Conservation (phyloP, 2,329 filamentous ascomycete genomes). For the Ophiostoma sp. region DNA sequence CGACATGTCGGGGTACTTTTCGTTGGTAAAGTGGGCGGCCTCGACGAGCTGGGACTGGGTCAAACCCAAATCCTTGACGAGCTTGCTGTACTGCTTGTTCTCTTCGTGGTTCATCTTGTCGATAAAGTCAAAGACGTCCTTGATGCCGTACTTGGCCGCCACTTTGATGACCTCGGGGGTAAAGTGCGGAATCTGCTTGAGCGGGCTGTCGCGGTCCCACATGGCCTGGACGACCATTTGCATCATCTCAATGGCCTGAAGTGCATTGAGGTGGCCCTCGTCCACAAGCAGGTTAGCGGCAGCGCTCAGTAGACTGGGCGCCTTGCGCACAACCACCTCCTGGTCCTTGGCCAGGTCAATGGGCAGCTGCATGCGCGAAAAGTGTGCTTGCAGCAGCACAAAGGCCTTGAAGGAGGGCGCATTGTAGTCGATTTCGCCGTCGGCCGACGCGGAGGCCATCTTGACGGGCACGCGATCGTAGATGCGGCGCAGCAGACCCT, state of each 20-base stretch:
- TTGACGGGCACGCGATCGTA: constrained; percentile 95
- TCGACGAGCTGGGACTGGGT: constrained; percentile 80
- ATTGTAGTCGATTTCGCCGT: constrained; percentile 71
- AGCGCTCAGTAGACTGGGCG: constrained; percentile 84
- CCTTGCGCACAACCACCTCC: constrained; percentile 79
- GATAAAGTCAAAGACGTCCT: constrained; percentile 97
- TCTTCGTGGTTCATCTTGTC: constrained; percentile 97
- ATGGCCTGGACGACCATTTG: constrained; percentile 99
- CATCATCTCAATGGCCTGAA: constrained; percentile 98
- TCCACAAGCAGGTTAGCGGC: constrained; percentile 94
- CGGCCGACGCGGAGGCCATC: constrained; percentile 64
- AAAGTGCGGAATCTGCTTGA: constrained; percentile 98
- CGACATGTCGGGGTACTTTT: constrained; percentile 93
- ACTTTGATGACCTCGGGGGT: constrained; percentile 78
- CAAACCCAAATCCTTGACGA: constrained; percentile 77
- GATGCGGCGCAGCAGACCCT: constrained; percentile 81
- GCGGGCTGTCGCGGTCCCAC: constrained; percentile 96
- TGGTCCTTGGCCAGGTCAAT: constrained; percentile 96
- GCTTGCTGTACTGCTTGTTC: constrained; percentile 74
- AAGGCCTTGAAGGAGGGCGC: constrained; percentile 99
- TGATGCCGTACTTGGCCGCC: constrained; percentile 80
- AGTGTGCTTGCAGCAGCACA: constrained; percentile 94
- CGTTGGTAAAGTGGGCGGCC: constrained; percentile 93
- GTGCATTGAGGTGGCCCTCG: constrained; percentile 93
- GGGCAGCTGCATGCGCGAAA: constrained; percentile 93